Base-by-base conservation (phyloP, 495 filamentous ascomycete species). In the Lophiostoma macrostomum region DNA sequence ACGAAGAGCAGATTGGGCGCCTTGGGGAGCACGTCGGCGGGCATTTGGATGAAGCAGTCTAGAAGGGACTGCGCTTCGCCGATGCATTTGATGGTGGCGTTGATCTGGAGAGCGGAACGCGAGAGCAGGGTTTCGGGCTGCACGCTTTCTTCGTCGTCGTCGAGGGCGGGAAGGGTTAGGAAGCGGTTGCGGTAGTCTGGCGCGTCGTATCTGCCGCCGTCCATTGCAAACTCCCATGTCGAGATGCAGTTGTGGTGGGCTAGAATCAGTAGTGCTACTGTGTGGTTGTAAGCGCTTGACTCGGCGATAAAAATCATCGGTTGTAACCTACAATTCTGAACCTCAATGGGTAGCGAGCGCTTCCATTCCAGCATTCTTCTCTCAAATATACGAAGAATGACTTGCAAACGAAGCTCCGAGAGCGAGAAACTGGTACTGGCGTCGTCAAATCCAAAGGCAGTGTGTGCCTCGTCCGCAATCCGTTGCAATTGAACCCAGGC, bases 371-470 rank as follows among this genome's bases (percentile, higher is more conserved):
- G 66, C 65, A 79, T 70, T 16, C 67, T 58, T 46, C 75, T 72
- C 39, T 79, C 77, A 50, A 79, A 79, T 60, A 69, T 69, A n/a
- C 69, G 67, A 39, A 80, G 56, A 36, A 76, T 72, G 5, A 74
- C 68, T 37, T 79, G 75, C 0, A 76, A 63, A 1, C 74, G 72
- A 4, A 70, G 66, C 40, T 79, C 77, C 0, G 74, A 72, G 30
- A 79, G 50, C 1, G 68, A 60, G 7, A 72, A 69, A 1, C 66
- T 69, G 22, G 72, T 69, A 29, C 70, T 73, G 10, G 74, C 73
- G 55, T 80, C 75, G 25, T 80, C 77, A 12, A 80, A 69, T 11
- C 73, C 74, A 43, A 79, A 75, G 0, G 74, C 74, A 13, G 71
- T 67, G 56, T 69, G 66, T 1, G 74, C 67, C 60, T 79, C 74